Base-by-base conservation (phyloP, 2,329 filamentous ascomycete genomes). In the Cordyceps javanica region DNA sequence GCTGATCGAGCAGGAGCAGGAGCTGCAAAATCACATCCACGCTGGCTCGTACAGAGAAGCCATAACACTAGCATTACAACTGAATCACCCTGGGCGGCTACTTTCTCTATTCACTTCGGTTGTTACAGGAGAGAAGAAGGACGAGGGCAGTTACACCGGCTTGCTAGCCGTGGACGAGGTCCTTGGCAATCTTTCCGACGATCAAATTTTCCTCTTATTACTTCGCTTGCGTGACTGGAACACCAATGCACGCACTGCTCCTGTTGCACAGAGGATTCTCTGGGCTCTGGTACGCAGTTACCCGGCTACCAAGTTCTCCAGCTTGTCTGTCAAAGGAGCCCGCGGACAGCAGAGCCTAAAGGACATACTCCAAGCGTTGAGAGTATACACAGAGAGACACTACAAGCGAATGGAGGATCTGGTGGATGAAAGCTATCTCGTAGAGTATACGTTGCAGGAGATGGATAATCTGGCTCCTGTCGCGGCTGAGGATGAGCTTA, bases 161-260 rank as follows among this genome's bases (percentile, higher is more conserved):
- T 70, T 85, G 16, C 78, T 74, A 58, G 83, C 85, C 11, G 93
- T 97, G 9, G 94, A 97, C 65, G 82, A 91, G 53, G 92, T 96
- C 0, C 77, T 99, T 1, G 83, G 80, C n/a, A 82, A 77, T 13
- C 79, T 99, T 6, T 88, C 87, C 5, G 87, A 94, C 64, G 88
- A 93, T 64, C 93, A 97, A 69, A 82, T 99, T 14, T 95, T 90
- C 72, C 78, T 85, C 7, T 81, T 99, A 14, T 81, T 99, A 0
- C 77, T 93, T 38, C 81, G 94, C 59, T 74, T 97, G 45, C 82
- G 95, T 46, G 94, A 99, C 73, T 99, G 94, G 94, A 99, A 99
- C 70, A 96, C 94, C 5, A 97, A 97, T 65, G 91, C 91, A 0
- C 82, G 90, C 60, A 96, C 91, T 3, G 87, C 91, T 1, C 82